These are phyloP conservation scores for Pichia sp. DNA, from an alignment of 1,139 yeast genomes.

Conservation along the genomic window DNA sequence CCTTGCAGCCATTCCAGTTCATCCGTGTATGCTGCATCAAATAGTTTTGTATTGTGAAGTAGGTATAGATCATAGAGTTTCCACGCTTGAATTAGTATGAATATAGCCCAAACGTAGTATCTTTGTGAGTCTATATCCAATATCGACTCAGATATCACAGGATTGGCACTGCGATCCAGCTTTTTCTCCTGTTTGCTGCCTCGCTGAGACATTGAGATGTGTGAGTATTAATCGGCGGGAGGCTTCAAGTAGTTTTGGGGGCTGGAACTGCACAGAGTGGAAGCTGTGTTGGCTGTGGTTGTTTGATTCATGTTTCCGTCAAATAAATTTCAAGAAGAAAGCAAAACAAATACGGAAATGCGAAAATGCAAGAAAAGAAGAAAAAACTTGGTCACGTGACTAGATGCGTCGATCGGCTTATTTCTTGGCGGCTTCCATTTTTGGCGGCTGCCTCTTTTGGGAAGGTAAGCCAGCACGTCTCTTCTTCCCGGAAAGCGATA, in stretches of 20 bases:
- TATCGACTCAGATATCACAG: conserved; percentile 51
- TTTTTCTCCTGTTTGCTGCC: not conserved
- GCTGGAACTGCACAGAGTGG: too few relatives aligned
- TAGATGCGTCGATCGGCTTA: not conserved
- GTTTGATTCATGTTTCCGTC: not conserved
- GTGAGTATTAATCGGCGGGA: not conserved
- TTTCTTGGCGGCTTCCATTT: not conserved
- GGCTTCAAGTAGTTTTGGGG: too few relatives aligned
- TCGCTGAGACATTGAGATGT: not conserved
- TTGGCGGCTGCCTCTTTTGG: not conserved
- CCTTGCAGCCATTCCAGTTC: conserved; percentile 15
- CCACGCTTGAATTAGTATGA: conserved; percentile 71
- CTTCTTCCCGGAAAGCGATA: not conserved
- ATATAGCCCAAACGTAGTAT: conserved; percentile 57
- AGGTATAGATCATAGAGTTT: conserved; percentile 65
- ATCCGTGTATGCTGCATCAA: conserved; percentile 17
- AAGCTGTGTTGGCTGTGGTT: too few relatives aligned
- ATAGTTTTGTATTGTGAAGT: conserved; percentile 35
- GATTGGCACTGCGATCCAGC: conserved; percentile 18
- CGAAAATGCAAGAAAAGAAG: not conserved
- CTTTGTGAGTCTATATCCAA: conserved; percentile 85
- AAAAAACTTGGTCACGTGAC: not conserved
- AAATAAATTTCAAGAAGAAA: not conserved
- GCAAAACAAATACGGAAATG: not conserved
- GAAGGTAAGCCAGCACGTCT: not conserved